Conservation (phyloP, 1,284 basidiomycete species). For the Coriolopsis trogii region DNA sequence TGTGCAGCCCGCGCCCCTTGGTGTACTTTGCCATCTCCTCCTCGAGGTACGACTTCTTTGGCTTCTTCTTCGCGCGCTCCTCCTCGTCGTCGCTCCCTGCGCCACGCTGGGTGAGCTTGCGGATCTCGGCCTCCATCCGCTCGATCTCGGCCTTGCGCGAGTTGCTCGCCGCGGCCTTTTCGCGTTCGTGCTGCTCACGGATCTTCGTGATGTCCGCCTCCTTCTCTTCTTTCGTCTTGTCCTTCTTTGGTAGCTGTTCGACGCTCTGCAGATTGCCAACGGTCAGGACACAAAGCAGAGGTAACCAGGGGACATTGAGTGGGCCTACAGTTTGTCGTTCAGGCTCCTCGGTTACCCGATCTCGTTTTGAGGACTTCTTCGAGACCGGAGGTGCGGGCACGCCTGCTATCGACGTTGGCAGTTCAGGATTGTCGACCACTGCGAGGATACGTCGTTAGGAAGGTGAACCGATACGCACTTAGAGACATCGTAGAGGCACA, state of each 20-base stretch:
- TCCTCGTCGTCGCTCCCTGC: slow-evolving; percentile 65
- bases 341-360: slow-evolving; percentile 15
- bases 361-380: slow-evolving; percentile 26
- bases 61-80: slow-evolving; percentile 57
- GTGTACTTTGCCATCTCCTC: slow-evolving; percentile 82
- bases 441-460: not conserved
- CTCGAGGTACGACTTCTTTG: slow-evolving; percentile 72
- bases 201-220: slow-evolving; percentile 61
- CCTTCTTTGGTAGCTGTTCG: too few relatives aligned
- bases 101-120: slow-evolving; percentile 62
- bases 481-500: slow-evolving; percentile 35
- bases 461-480: not conserved
- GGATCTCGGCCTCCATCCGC: slow-evolving; percentile 87
- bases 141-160: slow-evolving; percentile 80
- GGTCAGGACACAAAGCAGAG: not conserved
- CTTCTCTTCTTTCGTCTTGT: slow-evolving; percentile 41
- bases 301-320: too few relatives aligned
- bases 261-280: slow-evolving; percentile 25
- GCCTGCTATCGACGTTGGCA: slow-evolving; percentile 31
- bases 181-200: slow-evolving; percentile 71
- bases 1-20: slow-evolving; percentile 61
- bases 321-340: too few relatives aligned
- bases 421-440: slow-evolving; percentile 57
- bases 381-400: slow-evolving; percentile 17
- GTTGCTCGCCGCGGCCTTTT: slow-evolving; percentile 62